Evolutionary conservation across 208 protist genomes (phyloP).

Genomic region (Acanthamoeba culbertsoni): DNA sequence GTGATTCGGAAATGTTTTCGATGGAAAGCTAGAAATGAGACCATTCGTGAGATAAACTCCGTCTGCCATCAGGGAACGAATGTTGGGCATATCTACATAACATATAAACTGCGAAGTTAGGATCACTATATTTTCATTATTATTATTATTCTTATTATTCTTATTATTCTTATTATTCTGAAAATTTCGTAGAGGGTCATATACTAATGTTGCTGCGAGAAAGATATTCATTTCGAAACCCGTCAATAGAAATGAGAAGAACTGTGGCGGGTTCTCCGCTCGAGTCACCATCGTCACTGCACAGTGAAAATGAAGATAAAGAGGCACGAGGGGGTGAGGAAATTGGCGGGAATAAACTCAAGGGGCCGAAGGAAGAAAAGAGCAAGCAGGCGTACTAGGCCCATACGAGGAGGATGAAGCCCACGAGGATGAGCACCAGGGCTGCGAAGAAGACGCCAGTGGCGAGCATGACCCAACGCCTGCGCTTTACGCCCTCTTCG

Average conservation of each 20-base stretch:
- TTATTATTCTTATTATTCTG: neutral
- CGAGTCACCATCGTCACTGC: neutral
- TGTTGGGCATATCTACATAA: neutral
- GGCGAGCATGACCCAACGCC: neutral
- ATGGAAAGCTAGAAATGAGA: conserved; percentile 24
- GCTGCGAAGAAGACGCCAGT: neutral
- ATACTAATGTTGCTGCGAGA: neutral
- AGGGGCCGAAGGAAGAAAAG: neutral
- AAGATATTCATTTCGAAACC: conserved; percentile 54
- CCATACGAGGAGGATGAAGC: conserved; percentile 19
- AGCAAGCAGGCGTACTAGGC: neutral
- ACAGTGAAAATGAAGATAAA: neutral
- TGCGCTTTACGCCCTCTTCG: neutral
- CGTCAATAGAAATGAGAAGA: conserved; percentile 53
- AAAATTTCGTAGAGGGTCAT: neutral
- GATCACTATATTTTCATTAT: neutral
- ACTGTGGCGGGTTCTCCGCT: neutral
- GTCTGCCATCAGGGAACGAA: neutral
- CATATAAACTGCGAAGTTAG: neutral
- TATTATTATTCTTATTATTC: neutral
- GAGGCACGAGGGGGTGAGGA: neutral
- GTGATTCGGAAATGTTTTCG: conserved; percentile 62
- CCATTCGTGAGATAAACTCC: neutral
- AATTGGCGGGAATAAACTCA: neutral
- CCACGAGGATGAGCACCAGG: neutral